These are phyloP conservation scores for Paramyrothecium roridum DNA, from an alignment of 2,329 filamentous ascomycete genomes.

Conservation along the genomic window DNA sequence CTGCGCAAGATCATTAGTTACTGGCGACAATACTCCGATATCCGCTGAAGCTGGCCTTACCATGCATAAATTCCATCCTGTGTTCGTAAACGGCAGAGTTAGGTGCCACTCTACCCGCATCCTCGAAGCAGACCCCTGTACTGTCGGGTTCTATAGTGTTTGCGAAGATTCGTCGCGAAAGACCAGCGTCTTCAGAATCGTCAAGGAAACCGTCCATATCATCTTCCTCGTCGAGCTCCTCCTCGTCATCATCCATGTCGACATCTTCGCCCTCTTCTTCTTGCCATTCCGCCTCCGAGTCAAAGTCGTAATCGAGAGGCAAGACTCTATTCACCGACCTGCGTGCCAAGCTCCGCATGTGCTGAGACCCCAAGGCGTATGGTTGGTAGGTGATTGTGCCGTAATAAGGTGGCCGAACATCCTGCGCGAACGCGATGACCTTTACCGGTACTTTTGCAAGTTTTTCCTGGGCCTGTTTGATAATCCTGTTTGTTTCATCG, in stretches of 20 bases:
- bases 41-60: conserved; percentile 39
- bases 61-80: conserved; percentile 71
- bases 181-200: conserved; percentile 70
- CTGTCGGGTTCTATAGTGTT: conserved; percentile 73
- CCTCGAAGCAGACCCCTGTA: conserved; percentile 83
- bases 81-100: conserved; percentile 54
- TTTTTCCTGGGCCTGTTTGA: conserved; percentile 29
- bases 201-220: conserved; percentile 91
- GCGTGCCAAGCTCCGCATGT: conserved; percentile 49
- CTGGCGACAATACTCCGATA: too few relatives aligned
- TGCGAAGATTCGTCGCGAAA: conserved; percentile 54
- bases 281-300: conserved; percentile 85
- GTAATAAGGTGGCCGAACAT: conserved; percentile 67
- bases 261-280: conserved; percentile 70
- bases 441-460: conserved; percentile 61
- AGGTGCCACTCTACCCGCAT: conserved; percentile 43
- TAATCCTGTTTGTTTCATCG: conserved; percentile 28
- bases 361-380: conserved; percentile 36
- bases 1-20: conserved; percentile 27
- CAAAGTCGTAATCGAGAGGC: conserved; percentile 75
- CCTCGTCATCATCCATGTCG: conserved; percentile 64
- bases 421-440: conserved; percentile 57
- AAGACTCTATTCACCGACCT: conserved; percentile 54
- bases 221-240: conserved; percentile 70
- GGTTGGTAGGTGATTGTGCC: conserved; percentile 68